These are phyloP conservation scores for Nidularia pulvinata DNA, from an alignment of 768 basidiomycete species.

Conservation along the genomic window DNA sequence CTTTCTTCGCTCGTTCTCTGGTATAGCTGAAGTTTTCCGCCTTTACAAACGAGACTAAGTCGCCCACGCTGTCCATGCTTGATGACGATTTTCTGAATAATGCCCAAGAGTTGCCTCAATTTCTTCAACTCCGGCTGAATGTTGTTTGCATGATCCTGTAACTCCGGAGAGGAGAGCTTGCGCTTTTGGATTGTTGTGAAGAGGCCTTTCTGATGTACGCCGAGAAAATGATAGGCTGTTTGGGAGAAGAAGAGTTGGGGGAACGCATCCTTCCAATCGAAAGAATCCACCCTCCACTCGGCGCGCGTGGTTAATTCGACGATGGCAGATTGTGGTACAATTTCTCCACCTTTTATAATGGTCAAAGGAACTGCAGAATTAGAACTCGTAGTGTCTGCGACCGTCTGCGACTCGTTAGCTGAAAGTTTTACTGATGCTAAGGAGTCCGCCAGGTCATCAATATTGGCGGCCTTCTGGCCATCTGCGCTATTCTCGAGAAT, in stretches of 20 bases:
- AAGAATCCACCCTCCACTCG: slow-evolving; percentile 18
- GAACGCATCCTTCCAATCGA: slow-evolving; percentile 61
- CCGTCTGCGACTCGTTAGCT: slow-evolving; percentile 12
- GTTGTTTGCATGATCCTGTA: slow-evolving; percentile 24
- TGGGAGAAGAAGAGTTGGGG: slow-evolving; percentile 72
- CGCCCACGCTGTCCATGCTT: slow-evolving; percentile 50
- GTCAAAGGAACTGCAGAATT: slow-evolving; percentile 9
- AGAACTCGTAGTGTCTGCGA: slow-evolving; percentile 9
- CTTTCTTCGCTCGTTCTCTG: slow-evolving; percentile 39
- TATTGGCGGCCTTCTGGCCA: slow-evolving; percentile 2
- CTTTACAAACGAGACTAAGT: slow-evolving; percentile 53
- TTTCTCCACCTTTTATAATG: slow-evolving; percentile 25
- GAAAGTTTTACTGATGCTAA: slow-evolving; percentile 27
- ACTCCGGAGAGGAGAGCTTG: slow-evolving; percentile 33
- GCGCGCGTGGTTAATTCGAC: slow-evolving; percentile 48
- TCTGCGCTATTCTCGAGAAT: slow-evolving; percentile 13
- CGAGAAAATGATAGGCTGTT: slow-evolving; percentile 61
- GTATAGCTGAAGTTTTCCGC: slow-evolving; percentile 46
- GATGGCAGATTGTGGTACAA: slow-evolving; percentile 39
- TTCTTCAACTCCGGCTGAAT: slow-evolving; percentile 33
- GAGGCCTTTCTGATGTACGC: slow-evolving; percentile 50
- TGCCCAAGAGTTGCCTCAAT: slow-evolving; percentile 33
- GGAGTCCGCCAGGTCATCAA: slow-evolving; percentile 30
- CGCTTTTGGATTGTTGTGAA: slow-evolving; percentile 53
- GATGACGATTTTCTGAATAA: slow-evolving; percentile 48